These are phyloP conservation scores for Gymnopus androsaceus DNA, from an alignment of 1,284 basidiomycete genomes.

Conservation along the genomic window DNA sequence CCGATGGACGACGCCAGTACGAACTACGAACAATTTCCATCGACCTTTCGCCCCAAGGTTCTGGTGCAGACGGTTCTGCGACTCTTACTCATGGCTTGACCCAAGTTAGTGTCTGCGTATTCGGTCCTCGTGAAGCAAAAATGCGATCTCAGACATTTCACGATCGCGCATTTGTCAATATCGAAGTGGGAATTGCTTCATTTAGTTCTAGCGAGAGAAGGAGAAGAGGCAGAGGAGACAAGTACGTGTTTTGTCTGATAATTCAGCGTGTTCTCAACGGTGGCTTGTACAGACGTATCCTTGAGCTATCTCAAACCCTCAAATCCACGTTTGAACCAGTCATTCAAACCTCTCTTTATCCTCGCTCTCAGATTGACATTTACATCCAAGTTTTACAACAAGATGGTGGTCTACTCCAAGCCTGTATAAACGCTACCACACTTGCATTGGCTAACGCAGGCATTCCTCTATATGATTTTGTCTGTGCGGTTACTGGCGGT, in stretches of 20 bases:
- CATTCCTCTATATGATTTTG: conserved; percentile 88
- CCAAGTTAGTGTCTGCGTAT: conserved; percentile 82
- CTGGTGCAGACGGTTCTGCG: conserved; percentile 81
- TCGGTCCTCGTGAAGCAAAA: conserved; percentile 89
- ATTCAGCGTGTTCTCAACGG: conserved; percentile 2
- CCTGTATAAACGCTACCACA: conserved; percentile 93
- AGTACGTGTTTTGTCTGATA: conserved; percentile 55
- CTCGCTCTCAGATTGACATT: conserved; percentile 92
- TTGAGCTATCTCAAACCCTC: conserved; percentile 86
- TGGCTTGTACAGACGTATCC: conserved; percentile 65
- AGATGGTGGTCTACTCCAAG: conserved; percentile 91
- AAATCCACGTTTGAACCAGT: conserved; percentile 96
- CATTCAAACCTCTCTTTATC: conserved; percentile 88
- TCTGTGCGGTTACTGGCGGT: conserved; percentile 83
- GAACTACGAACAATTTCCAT: conserved; percentile 87
- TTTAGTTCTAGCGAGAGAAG: conserved; percentile 85
- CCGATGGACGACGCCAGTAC: conserved; percentile 88
- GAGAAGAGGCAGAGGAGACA: conserved; percentile 80
- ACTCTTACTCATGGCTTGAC: conserved; percentile 89
- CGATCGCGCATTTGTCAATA: conserved; percentile 82
- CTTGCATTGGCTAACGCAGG: conserved; percentile 90
- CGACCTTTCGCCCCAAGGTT: conserved; percentile 74
- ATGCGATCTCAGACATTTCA: conserved; percentile 74
- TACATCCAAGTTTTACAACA: conserved; percentile 91
- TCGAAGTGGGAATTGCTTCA: conserved; percentile 82